These are phyloP conservation scores for Termitomyces sp. DNA, from an alignment of 768 basidiomycete species.

Conservation along the genomic window DNA sequence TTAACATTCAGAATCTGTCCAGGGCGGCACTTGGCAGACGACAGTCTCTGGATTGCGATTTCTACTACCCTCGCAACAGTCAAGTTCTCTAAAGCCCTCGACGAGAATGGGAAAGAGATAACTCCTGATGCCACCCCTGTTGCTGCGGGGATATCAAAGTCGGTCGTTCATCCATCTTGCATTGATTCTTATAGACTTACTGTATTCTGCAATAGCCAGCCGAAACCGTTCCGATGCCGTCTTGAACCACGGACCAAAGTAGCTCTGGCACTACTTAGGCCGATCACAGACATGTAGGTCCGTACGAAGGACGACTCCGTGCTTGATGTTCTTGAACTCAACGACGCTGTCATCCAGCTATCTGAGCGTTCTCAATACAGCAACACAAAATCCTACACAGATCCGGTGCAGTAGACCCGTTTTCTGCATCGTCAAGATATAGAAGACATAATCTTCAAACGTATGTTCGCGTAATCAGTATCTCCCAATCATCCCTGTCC, in stretches of 20 bases:
- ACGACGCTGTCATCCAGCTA: background rate
- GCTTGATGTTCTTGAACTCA: background rate
- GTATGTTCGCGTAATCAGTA: conserved; percentile 12
- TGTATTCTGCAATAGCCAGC: conserved; percentile 13
- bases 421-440: background rate
- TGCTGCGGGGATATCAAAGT: background rate
- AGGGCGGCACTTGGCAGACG: conserved; percentile 35
- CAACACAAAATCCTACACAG: background rate
- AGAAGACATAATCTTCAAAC: background rate
- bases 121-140: conserved; percentile 3
- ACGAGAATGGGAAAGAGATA: conserved; percentile 12
- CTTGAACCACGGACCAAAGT: conserved; percentile 17
- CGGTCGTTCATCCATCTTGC: background rate
- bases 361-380: background rate
- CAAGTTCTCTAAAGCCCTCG: conserved; percentile 4
- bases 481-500: conserved; percentile 68
- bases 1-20: conserved; percentile 21
- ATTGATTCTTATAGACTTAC: background rate
- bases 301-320: background rate
- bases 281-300: background rate
- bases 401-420: background rate
- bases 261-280: background rate
- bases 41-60: conserved; percentile 24
- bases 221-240: conserved; percentile 20
- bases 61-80: conserved; percentile 10